Evolutionary conservation across 495 filamentous ascomycete genomes (phyloP), one percentile per base, ranked within the genome.

Genomic region (Penicillium silybi): DNA sequence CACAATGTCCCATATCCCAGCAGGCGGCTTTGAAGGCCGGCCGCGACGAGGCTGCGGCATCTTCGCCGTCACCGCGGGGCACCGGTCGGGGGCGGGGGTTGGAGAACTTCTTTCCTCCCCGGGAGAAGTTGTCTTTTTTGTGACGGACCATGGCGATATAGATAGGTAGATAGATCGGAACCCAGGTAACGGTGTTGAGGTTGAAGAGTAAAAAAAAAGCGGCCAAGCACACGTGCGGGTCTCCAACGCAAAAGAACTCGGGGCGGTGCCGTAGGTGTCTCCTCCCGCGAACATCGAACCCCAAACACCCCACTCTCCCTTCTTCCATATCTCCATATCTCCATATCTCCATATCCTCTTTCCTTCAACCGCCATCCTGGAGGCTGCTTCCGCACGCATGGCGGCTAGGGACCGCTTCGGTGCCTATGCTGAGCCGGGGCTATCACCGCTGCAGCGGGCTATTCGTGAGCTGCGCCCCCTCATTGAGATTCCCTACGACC

Each of bases 1-100:
- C 93, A 73, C 93, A 98, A 68, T 98, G 93, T 43, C 90, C 90
- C 32, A 98, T 75, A 68, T 98, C 93, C 93, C 93, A 98, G 65
- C 92, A 96, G 32, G 92, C 93, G 41, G 93, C 95, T 75, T 88
- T 90, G 80, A 88, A 95, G 13, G 82, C 65, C 26, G 89, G 86
- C 50, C 74, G 74, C 34, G 72, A 63, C 46, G 71, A 58, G 29
- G 58, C 52, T 27, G 49, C 58, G 44, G 56, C 53, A 38, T 68
- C 63, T 55, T 70, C 56, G 23, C 68, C 70, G 59, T 74, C 72
- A 45, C 48, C 53, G 68, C 72, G 72, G 63, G 74, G 73, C 46
- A 62, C 70, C 50, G 67, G 73, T 46, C 72, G 72, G 47, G 77
- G 70, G 59, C 71, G 71, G 64, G 72, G 74, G 65, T 55, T 74